Base-by-base conservation (phyloP, 345 rosid genomes). In the Limnanthes douglasii region DNA sequence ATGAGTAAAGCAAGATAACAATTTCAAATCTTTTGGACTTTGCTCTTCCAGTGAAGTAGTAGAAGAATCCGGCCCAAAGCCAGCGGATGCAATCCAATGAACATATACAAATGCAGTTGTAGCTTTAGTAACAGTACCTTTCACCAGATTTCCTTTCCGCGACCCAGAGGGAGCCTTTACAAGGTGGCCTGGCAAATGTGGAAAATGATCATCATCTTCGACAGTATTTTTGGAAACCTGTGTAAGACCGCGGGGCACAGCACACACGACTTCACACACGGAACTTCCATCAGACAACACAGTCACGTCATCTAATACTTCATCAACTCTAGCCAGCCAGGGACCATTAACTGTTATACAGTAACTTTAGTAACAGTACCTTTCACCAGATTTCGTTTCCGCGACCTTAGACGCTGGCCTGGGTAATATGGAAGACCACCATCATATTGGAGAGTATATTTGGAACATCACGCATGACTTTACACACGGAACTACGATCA, bases 11-110 rank as follows among this genome's bases (percentile, higher is more conserved):
- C 83, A 81, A 37, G 93, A 73, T 60, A 92, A 32, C 59, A 81
- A 62, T 61, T 84, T 78, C 50, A 92, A 63, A 54, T 78, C 67
- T 58, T 73, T 75, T 8, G 96, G 93, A 68, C 56, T 73, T 71
- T 85, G 99, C 56, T 92, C 93, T 65, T 81, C 94, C 21, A 93
- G 69, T 46, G 96, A 96, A 45, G 86, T 46, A 33, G 65, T 78
- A 46, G 90, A 71, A 56, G 90, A 80, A 65, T 81, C 68, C 23
- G 82, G 76, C 16, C 94, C 99, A 58, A 62, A 71, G 37, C 93
- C 93, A 65, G 93, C 83, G 30, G 96, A 92, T 36, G 99, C 88
- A 55, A 92, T 81, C 96, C 96, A 92, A 56, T 78, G 81, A 27
- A 85, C 65, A 62, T 80, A 92, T 35, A 73, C 76, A 11, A 96